Percentiles rank a stretch among this genome's conserved stretches.
These are phyloP conservation scores for Fomitopsis schrenkii DNA, from an alignment of 1,284 basidiomycete genomes.

Conservation along the genomic window DNA sequence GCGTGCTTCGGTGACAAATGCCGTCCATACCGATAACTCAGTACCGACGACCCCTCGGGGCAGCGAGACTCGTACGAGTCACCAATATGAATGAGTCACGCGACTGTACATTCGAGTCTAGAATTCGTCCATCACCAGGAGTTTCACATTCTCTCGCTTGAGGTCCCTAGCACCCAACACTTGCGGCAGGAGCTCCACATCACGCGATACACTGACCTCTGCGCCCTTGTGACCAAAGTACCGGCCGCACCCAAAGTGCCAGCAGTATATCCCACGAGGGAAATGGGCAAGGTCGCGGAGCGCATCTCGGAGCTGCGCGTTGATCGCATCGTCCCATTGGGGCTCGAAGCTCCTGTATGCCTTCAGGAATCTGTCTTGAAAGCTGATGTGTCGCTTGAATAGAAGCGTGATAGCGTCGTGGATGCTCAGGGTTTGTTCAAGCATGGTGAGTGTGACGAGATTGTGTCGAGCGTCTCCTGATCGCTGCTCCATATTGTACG, in stretches of 20 bases:
- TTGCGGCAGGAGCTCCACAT: background rate
- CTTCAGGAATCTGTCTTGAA: conserved; percentile 11
- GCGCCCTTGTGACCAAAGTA: background rate
- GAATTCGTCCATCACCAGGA: background rate
- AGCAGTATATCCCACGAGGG: background rate
- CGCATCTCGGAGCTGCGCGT: background rate
- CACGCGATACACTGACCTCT: background rate
- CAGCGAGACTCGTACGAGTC: no score
- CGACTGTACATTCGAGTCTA: background rate
- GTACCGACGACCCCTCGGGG: no score
- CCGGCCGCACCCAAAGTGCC: background rate
- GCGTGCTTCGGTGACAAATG: no score
- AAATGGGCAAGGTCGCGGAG: background rate
- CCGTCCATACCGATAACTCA: no score
- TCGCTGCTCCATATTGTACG: conserved; percentile 35
- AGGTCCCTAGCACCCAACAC: background rate
- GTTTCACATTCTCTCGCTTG: background rate
- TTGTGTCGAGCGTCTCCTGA: conserved; percentile 31
- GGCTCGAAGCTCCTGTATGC: background rate
- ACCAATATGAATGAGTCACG: no score
- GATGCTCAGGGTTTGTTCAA: conserved; percentile 16
- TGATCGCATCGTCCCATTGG: background rate
- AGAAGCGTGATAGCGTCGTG: conserved; percentile 18
- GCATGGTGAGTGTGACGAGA: conserved; percentile 30
- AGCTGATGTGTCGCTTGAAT: conserved; percentile 9